These are phyloP conservation scores for Saccharomycopsis hybrid DNA, from an alignment of 1,139 yeast species.

Conservation along the genomic window DNA sequence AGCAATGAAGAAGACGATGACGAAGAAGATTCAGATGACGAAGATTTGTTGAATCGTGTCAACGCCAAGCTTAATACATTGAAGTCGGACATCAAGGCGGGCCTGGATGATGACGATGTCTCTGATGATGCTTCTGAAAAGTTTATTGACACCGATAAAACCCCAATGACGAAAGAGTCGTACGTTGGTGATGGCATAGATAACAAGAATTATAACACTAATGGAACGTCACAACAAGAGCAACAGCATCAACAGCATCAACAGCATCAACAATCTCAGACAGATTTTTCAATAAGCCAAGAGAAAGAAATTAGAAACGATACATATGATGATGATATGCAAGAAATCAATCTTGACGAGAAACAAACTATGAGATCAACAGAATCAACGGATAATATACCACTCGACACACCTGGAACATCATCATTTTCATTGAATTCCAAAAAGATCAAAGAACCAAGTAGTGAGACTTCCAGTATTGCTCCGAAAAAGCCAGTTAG, in stretches of 20 bases:
- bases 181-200: neutral
- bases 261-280: neutral
- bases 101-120: constrained; percentile 8
- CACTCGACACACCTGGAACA: neutral
- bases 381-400: neutral
- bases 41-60: constrained; percentile 15
- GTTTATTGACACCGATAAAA: neutral
- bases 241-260: no score
- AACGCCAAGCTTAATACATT: constrained; percentile 17
- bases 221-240: neutral
- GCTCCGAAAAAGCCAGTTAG: constrained; percentile 4
- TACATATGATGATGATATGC: constrained; percentile 16
- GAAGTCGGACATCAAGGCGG: constrained; percentile 8
- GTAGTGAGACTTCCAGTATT: constrained; percentile 9
- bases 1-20: constrained; percentile 1
- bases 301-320: constrained; percentile 7
- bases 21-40: constrained; percentile 5
- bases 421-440: neutral
- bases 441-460: neutral
- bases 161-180: neutral
- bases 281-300: neutral
- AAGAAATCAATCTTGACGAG: constrained; percentile 10
- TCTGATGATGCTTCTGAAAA: neutral
- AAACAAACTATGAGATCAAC: neutral
- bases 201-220: neutral